These are phyloP conservation scores for Amylostereum chailletii DNA, from an alignment of 1,284 basidiomycete species.

Conservation along the genomic window DNA sequence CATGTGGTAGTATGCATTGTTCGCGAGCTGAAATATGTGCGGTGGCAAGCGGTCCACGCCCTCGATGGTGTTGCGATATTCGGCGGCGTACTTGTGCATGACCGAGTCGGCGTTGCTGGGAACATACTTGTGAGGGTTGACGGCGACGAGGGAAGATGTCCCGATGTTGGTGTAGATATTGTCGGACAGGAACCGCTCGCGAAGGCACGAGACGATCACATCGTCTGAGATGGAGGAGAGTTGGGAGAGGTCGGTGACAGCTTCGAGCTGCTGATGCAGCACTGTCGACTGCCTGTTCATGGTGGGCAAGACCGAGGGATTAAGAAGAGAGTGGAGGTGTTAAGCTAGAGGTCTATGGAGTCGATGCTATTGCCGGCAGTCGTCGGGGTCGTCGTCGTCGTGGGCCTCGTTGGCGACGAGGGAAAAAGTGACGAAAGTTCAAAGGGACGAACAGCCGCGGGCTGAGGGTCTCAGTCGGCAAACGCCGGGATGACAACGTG, in stretches of 20 bases:
- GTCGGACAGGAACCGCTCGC: conserved; percentile 81
- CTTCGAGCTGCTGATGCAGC: conserved; percentile 57
- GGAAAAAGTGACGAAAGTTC: too few relatives aligned
- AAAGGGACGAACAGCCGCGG: too few relatives aligned
- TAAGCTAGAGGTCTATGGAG: too few relatives aligned
- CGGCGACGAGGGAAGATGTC: conserved; percentile 63
- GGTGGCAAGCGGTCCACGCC: conserved; percentile 41
- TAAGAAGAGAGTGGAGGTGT: too few relatives aligned
- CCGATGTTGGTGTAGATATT: conserved; percentile 76
- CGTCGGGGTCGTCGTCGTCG: too few relatives aligned
- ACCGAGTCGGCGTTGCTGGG: conserved; percentile 73
- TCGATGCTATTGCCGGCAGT: too few relatives aligned
- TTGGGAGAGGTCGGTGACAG: conserved; percentile 53
- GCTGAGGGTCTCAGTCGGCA: too few relatives aligned
- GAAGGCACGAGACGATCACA: conserved; percentile 71
- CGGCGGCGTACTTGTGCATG: conserved; percentile 76
- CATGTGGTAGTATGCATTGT: conserved; percentile 97
- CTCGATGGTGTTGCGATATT: conserved; percentile 45
- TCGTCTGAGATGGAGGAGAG: conserved; percentile 65
- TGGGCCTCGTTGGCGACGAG: too few relatives aligned
- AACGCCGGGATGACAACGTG: too few relatives aligned
- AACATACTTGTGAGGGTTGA: conserved; percentile 88
- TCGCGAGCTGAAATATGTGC: conserved; percentile 83
- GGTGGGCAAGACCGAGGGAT: conserved; percentile 1
- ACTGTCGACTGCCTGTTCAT: conserved; percentile 23